phyloP scores from a whole-genome alignment of 129 eudicot genomes.

The Scalesia atractyloides region DNA sequence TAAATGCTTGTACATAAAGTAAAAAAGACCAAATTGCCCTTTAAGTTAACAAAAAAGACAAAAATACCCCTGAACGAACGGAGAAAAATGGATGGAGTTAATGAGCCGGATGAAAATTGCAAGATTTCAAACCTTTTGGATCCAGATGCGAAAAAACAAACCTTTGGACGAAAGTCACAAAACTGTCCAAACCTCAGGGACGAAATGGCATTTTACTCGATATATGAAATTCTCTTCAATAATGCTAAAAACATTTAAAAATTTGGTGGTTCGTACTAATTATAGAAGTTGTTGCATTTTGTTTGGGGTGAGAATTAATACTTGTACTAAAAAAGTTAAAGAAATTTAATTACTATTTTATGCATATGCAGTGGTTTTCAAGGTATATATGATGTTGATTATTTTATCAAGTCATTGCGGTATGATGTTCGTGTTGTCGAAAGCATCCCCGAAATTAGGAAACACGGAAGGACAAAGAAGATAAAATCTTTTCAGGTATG shows the following conservation, averaged over 20 bases:
- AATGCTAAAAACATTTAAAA: neutral
- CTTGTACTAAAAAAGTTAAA: neutral
- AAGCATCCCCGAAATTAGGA: constrained; percentile 73
- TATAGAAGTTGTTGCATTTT: neutral
- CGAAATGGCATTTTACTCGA: too few species aligned
- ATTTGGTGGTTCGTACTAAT: constrained; percentile 4
- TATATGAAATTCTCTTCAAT: too few species aligned
- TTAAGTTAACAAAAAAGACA: too few species aligned
- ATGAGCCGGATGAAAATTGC: too few species aligned
- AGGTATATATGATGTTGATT: constrained; percentile 89
- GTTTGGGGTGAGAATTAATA: constrained; percentile 12
- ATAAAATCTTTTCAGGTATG: constrained; percentile 73
- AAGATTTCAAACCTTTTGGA: too few species aligned
- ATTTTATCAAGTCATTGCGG: constrained; percentile 76
- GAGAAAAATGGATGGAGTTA: too few species aligned
- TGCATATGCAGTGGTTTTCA: constrained; percentile 65
- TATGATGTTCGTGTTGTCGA: constrained; percentile 84
- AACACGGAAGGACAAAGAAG: constrained; percentile 84
- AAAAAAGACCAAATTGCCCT: too few species aligned
- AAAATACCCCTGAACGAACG: too few species aligned
- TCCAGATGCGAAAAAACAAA: too few species aligned
- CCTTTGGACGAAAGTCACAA: too few species aligned
- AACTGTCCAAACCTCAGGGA: too few species aligned
- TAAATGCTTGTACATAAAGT: too few species aligned
- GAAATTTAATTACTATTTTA: neutral